A percentile compares a stretch with the other conserved stretches of the same genome.
These are phyloP conservation scores for Pyrus pyrifolia DNA, from an alignment of 306 rosid species.

Conservation along the genomic window DNA sequence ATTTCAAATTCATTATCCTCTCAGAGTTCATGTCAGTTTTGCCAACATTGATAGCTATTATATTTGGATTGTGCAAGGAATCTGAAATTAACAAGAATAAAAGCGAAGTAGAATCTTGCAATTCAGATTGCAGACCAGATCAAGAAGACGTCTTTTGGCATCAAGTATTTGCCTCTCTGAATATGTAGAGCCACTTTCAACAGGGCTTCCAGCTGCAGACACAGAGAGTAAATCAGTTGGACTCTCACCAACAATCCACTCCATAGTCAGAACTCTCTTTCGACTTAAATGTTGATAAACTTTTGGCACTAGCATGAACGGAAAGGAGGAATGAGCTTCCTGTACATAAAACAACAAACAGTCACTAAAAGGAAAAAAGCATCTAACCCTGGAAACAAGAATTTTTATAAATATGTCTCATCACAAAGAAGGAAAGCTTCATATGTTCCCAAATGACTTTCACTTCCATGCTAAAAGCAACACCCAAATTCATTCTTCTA, in stretches of 20 bases:
- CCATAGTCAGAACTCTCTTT: slow-evolving; percentile 92
- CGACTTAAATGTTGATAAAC: slow-evolving; percentile 50
- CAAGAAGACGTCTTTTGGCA: slow-evolving; percentile 83
- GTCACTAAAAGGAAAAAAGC: slow-evolving; percentile 8
- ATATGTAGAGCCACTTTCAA: slow-evolving; percentile 34
- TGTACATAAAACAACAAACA: slow-evolving; percentile 28
- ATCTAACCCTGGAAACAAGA: slow-evolving; percentile 3
- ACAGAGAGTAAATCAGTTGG: slow-evolving; percentile 66
- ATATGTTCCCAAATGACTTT: background rate
- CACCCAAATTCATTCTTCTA: background rate
- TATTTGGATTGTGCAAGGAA: background rate
- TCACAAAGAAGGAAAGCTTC: background rate
- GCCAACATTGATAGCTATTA: background rate
- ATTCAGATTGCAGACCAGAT: slow-evolving; percentile 52
- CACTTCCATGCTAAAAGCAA: background rate
- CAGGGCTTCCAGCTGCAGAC: slow-evolving; percentile 43
- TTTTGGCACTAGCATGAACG: slow-evolving; percentile 72
- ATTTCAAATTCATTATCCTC: background rate
- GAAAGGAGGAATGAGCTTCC: slow-evolving; percentile 80
- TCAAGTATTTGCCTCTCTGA: slow-evolving; percentile 60
- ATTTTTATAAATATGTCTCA: background rate
- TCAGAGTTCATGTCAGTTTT: background rate
- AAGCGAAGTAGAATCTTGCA: background rate
- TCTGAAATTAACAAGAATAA: background rate
- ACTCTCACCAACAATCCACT: slow-evolving; percentile 94